A percentile compares a stretch with the other conserved stretches of the same genome.
These are phyloP conservation scores for Pueraria montana DNA, from an alignment of 306 rosid genomes.

Conservation along the genomic window DNA sequence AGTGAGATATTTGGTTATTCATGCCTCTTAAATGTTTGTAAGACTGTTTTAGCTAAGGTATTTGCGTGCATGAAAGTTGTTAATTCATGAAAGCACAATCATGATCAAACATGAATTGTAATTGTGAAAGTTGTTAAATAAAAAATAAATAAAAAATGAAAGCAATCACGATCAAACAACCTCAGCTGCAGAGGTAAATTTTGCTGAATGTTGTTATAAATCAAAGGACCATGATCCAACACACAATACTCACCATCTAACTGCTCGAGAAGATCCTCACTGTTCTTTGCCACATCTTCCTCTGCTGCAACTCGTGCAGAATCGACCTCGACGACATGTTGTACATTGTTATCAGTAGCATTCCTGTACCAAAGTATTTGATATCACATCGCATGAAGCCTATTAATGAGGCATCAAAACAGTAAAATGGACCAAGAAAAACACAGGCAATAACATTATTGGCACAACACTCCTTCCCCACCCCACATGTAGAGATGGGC, in stretches of 20 bases:
- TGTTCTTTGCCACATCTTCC: constrained; percentile 73
- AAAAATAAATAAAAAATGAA: no score
- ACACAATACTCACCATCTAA: constrained; percentile 68
- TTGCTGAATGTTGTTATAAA: constrained; percentile 6
- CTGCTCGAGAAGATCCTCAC: constrained; percentile 61
- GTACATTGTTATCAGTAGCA: constrained; percentile 68
- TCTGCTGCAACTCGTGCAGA: constrained; percentile 71
- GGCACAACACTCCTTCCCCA: not conserved
- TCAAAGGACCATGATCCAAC: not conserved
- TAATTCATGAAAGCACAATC: no score
- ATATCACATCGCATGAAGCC: constrained; percentile 22
- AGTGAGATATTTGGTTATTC: not conserved
- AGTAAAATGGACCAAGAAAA: not conserved
- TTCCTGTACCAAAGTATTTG: constrained; percentile 55
- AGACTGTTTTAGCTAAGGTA: no score
- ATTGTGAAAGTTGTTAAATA: not conserved
- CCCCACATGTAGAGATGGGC: not conserved
- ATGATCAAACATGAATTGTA: no score
- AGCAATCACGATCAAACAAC: not conserved
- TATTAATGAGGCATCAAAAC: not conserved
- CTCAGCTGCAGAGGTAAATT: not conserved
- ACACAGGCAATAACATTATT: not conserved
- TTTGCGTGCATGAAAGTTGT: no score
- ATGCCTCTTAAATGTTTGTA: no score
- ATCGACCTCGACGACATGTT: constrained; percentile 74